These are phyloP conservation scores for Thyridium curvatum DNA, from an alignment of 2,329 filamentous ascomycete genomes.

Conservation along the genomic window DNA sequence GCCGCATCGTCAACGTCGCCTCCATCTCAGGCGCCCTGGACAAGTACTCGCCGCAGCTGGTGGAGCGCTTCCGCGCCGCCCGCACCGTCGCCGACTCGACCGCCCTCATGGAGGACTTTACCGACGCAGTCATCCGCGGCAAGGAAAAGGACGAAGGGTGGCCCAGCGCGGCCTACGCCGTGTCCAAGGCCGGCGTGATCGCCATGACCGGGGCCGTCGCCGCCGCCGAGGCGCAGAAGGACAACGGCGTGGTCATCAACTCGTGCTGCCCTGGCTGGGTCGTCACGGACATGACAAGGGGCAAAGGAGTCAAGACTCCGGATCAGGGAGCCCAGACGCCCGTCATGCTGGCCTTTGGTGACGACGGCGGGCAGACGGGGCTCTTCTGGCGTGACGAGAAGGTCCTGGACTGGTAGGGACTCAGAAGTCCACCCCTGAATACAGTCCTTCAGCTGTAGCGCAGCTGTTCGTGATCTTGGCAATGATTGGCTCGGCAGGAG, in stretches of 20 bases:
- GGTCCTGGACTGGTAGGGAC: conserved; percentile 3
- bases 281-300: conserved; percentile 9
- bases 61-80: conserved; percentile 31
- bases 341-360: conserved; percentile 7
- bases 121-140: conserved; percentile 34
- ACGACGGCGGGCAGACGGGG: conserved; percentile 5
- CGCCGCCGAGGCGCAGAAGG: conserved; percentile 19
- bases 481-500: no score
- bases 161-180: conserved; percentile 41
- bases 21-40: conserved; percentile 35
- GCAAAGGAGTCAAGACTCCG: conserved; percentile 6
- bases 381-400: conserved; percentile 6
- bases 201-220: conserved; percentile 31
- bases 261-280: conserved; percentile 9
- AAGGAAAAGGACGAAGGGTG: conserved; percentile 40
- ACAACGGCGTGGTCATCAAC: conserved; percentile 6
- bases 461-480: no score
- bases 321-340: conserved; percentile 7
- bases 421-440: no score
- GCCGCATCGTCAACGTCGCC: conserved; percentile 42
- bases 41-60: conserved; percentile 36
- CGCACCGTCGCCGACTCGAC: conserved; percentile 35
- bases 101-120: conserved; percentile 41
- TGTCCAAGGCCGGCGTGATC: conserved; percentile 36
- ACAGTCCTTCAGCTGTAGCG: no score